Conservation (phyloP, 1,139 yeast species). For the Sugiyamaella neomexicana region DNA sequence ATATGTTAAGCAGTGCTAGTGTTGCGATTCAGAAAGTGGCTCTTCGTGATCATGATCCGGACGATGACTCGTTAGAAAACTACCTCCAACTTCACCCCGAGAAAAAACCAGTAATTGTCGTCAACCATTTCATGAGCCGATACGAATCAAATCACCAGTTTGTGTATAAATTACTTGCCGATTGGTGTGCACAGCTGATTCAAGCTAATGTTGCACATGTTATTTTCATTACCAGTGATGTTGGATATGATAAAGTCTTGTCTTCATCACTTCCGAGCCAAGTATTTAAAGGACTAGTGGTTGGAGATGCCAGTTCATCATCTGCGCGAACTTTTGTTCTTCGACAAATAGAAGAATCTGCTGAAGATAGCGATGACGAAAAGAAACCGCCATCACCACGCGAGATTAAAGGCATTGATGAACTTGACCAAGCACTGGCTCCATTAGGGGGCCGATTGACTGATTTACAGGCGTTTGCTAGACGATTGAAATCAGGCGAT, state of each 20-base stretch:
- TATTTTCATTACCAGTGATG: constrained; percentile 79
- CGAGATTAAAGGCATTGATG: constrained; percentile 17
- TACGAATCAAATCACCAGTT: constrained; percentile 57
- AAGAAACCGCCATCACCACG: constrained; percentile 21
- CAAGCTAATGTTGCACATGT: constrained; percentile 87
- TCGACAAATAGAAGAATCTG: constrained; percentile 49
- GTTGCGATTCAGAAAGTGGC: constrained; percentile 76
- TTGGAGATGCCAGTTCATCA: constrained; percentile 76
- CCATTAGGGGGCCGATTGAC: constrained; percentile 95
- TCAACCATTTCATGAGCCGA: constrained; percentile 65
- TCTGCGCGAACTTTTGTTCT: constrained; percentile 73
- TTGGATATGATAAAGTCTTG: constrained; percentile 69
- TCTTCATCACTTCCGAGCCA: constrained; percentile 74
- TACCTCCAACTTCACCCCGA: constrained; percentile 85
- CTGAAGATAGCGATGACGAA: constrained; percentile 26
- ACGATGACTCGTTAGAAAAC: constrained; percentile 61
- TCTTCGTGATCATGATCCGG: constrained; percentile 35
- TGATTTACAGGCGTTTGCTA: constrained; percentile 84
- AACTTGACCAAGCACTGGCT: constrained; percentile 56
- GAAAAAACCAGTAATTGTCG: constrained; percentile 80
- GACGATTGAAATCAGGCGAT: constrained; percentile 88
- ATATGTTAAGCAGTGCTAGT: constrained; percentile 72
- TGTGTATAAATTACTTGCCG: constrained; percentile 74
- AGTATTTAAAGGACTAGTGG: constrained; percentile 69
- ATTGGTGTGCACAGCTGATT: constrained; percentile 81